Evolutionary conservation across 352 stramenopile genomes (phyloP).

Genomic region (Phytopythium mirpurense): DNA sequence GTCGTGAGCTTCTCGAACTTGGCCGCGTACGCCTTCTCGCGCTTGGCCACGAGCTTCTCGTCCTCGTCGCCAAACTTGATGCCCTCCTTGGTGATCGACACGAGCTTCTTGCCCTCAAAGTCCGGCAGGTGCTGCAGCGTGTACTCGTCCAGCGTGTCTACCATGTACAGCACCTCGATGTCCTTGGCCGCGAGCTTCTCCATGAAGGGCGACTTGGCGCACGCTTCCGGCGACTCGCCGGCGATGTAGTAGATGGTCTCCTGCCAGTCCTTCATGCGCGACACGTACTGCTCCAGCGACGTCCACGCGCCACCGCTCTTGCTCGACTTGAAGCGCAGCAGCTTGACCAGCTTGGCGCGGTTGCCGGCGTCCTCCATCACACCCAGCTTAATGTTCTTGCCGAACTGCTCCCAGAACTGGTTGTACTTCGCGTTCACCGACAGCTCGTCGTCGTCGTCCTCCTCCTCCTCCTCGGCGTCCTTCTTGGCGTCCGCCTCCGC

Average conservation of each 20-base stretch:
- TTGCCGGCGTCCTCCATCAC: slow-evolving; percentile 98
- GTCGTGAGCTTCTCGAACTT: slow-evolving; percentile 96
- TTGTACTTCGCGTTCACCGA: slow-evolving; percentile 91
- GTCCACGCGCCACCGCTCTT: slow-evolving; percentile 91
- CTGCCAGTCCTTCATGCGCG: slow-evolving; percentile 98
- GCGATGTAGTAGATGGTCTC: slow-evolving; percentile 99
- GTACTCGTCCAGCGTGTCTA: slow-evolving; percentile 99
- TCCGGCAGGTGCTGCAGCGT: slow-evolving; percentile 93
- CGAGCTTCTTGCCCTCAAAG: slow-evolving; percentile 94
- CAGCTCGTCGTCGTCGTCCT: slow-evolving; percentile 51
- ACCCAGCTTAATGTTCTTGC: slow-evolving; percentile 98
- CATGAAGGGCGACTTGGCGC: slow-evolving; percentile 95
- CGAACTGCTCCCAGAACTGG: slow-evolving; percentile 98
- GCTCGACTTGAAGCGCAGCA: slow-evolving; percentile 96
- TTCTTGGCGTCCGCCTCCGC: slow-evolving; percentile 52
- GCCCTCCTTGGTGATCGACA: slow-evolving; percentile 97
- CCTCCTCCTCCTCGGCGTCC: slow-evolving; percentile 76
- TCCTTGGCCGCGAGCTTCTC: slow-evolving; percentile 96
- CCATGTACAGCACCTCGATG: slow-evolving; percentile 98
- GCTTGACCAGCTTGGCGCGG: slow-evolving; percentile 93
- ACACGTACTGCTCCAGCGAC: slow-evolving; percentile 96
- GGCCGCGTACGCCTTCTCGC: slow-evolving; percentile 95
- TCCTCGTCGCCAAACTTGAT: slow-evolving; percentile 99
- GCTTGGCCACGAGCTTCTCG: slow-evolving; percentile 91
- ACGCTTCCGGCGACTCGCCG: slow-evolving; percentile 90